phyloP scores from a whole-genome alignment of 108 stramenopile genomes.

The Aurantiochytrium sp. region DNA sequence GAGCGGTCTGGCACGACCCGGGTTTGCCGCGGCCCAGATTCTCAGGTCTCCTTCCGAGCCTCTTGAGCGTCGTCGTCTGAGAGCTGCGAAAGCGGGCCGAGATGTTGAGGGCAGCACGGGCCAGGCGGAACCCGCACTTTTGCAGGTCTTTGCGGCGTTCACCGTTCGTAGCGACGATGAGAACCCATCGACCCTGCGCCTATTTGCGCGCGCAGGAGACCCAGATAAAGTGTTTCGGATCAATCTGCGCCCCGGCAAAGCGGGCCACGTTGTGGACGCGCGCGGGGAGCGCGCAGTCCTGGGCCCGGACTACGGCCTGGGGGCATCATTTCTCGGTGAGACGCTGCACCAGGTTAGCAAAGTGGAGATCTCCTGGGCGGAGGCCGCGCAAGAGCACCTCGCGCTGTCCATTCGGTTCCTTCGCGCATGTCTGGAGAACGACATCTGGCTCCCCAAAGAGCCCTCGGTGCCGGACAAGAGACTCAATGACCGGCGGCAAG shows the following conservation, averaged over 20 bases:
- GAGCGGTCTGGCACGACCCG: neutral
- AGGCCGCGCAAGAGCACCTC: neutral
- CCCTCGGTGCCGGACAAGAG: too few species aligned
- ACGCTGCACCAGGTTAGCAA: neutral
- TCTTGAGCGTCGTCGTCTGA: too few species aligned
- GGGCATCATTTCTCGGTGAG: neutral
- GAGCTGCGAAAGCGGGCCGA: too few species aligned
- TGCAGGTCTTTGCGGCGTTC: neutral
- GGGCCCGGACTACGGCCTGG: neutral
- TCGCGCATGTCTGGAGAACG: neutral
- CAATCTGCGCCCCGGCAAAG: neutral
- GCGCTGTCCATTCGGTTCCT: neutral
- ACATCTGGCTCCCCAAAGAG: neutral
- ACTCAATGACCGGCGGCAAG: neutral
- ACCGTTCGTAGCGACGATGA: neutral
- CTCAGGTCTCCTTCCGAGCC: neutral
- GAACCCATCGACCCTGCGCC: neutral
- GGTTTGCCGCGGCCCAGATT: neutral
- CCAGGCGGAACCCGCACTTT: too few species aligned
- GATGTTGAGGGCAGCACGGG: too few species aligned
- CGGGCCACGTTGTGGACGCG: neutral
- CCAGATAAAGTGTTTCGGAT: neutral
- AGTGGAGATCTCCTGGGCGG: neutral
- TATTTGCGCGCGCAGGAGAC: neutral
- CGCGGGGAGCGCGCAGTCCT: neutral